Evolutionary conservation across 345 rosid species (phyloP), one percentile per base, ranked within the genome.

Genomic region (Euclidium syriacum): DNA sequence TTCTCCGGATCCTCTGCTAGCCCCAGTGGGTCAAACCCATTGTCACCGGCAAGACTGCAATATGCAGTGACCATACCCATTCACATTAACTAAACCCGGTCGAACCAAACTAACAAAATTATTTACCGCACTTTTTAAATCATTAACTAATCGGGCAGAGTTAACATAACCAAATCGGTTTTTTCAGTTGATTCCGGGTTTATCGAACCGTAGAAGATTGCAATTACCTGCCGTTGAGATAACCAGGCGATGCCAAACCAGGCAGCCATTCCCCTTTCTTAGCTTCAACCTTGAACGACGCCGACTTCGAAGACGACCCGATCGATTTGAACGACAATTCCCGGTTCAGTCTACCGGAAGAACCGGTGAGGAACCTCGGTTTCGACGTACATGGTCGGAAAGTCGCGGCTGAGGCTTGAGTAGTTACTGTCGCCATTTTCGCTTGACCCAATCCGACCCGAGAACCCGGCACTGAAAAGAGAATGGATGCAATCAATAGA

Each of bases 181-280:
- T n/a, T 32, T 33, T 6, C n/a, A 47, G 4, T 14, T 62, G 3
- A 3, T 41, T 56, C 17, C 9, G 34, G 47, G 22, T 48, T 3
- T 47, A 3, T 35, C 17, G 33, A 61, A 36, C 25, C 19, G 44
- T 1, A n/a, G n/a, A 5, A 54, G 14, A n/a, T 5, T 32, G 51
- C 40, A 52, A 34, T 55, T 58, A 86, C 98, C 98, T 92, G 73
- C 96, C 96, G 48, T 63, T 72, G 56, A 92, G 90, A 80, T 92
- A 92, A 51, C 61, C 76, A 1, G 96, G 98, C 0, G 96, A 83
- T 1, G 95, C 38, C 75, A 86, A 72, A 53, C 95, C 96, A 1
- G 98, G 98, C 70, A 91, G 67, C 98, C 98, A 91, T 75, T 91
- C 90, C n/a, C 98, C 96, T 68, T 88, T 82, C 88, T 83, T 86